Evolutionary conservation across 2,329 filamentous ascomycete species (phyloP).

Genomic region (Cryphonectria naterciae): DNA sequence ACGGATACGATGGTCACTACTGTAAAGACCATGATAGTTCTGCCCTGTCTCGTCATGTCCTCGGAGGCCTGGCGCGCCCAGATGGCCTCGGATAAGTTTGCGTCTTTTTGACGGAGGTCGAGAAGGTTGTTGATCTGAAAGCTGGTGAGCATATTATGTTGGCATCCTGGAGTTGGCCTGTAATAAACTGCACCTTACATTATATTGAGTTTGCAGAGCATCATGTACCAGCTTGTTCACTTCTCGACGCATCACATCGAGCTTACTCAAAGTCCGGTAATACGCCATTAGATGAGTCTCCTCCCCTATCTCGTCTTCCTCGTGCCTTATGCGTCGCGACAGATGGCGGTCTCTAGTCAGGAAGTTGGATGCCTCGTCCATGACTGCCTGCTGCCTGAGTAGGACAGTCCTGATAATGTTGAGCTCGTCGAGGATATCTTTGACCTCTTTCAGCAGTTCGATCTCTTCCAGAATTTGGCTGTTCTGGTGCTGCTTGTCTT

Average conservation of each 20-base stretch:
- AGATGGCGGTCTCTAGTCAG: too few species aligned
- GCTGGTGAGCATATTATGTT: not conserved
- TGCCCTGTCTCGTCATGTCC: not conserved
- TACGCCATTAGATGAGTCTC: too few species aligned
- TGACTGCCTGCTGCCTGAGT: not conserved
- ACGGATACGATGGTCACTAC: not conserved
- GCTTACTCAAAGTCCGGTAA: not conserved
- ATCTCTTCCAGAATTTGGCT: not conserved
- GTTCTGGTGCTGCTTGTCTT: not conserved
- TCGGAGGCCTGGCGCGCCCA: conserved; percentile 9
- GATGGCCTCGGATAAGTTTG: not conserved
- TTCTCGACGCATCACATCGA: not conserved
- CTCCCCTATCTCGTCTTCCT: too few species aligned
- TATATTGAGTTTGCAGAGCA: not conserved
- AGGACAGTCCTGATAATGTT: not conserved
- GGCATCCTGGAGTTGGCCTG: too few species aligned
- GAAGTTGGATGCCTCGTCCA: not conserved
- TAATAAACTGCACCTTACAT: not conserved
- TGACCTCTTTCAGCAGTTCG: not conserved
- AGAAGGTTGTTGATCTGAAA: conserved; percentile 4
- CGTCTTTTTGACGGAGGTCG: conserved; percentile 6
- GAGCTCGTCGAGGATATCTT: not conserved
- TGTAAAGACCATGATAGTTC: not conserved
- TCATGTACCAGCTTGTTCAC: not conserved
- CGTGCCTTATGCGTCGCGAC: too few species aligned